These are phyloP conservation scores for Escovopsis sp. DNA, from an alignment of 2,329 filamentous ascomycete species.

Conservation along the genomic window DNA sequence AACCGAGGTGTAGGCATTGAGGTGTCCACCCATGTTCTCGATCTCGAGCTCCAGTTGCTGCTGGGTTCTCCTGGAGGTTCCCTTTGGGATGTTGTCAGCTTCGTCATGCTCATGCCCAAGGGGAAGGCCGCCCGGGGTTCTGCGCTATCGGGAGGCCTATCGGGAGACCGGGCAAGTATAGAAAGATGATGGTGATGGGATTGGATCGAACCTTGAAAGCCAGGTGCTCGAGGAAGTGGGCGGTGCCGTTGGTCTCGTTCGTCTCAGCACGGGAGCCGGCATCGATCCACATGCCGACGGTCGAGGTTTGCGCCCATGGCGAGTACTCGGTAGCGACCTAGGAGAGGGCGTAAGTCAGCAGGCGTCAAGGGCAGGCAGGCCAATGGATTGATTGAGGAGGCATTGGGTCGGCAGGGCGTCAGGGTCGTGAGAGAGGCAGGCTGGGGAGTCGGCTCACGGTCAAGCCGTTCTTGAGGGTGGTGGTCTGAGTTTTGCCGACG, in stretches of 20 bases:
- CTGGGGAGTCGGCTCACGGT: conserved; percentile 45
- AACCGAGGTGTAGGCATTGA: conserved; percentile 99
- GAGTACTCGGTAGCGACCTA: conserved; percentile 97
- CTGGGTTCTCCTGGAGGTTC: conserved; percentile 86
- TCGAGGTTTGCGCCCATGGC: conserved; percentile 95
- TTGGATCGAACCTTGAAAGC: conserved; percentile 76
- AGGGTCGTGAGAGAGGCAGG: too few relatives aligned
- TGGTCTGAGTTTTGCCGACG: conserved; percentile 81
- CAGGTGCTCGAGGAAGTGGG: conserved; percentile 98
- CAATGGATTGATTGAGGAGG: conserved; percentile 23
- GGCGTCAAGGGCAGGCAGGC: neutral
- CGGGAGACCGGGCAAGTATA: too few relatives aligned
- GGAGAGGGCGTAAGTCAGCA: conserved; percentile 12
- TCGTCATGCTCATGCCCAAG: neutral
- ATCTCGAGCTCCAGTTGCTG: conserved; percentile 98
- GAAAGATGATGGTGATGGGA: too few relatives aligned
- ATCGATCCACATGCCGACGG: conserved; percentile 98
- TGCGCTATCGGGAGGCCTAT: too few relatives aligned
- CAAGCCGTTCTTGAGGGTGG: conserved; percentile 92
- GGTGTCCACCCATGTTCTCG: conserved; percentile 98
- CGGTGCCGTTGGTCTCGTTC: conserved; percentile 95
- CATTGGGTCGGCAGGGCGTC: conserved; percentile 8
- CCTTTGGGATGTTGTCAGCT: conserved; percentile 33
- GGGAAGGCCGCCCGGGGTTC: neutral
- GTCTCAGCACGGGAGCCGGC: conserved; percentile 97